Conservation (phyloP, 176 grass and related monocot species). For the Bonia amplexicaulis region DNA sequence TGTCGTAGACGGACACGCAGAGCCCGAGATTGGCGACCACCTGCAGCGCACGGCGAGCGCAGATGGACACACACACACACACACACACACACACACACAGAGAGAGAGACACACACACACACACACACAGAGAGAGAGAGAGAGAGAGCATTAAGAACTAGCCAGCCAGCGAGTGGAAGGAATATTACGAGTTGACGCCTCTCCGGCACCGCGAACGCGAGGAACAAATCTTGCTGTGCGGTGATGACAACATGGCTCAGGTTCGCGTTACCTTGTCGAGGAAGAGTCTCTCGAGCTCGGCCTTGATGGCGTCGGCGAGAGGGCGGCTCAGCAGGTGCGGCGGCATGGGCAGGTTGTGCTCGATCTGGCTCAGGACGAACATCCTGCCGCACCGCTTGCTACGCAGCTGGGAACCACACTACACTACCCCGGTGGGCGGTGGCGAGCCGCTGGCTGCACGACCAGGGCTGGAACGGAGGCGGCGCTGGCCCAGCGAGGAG, state of each 20-base stretch:
- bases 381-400: constrained; percentile 16
- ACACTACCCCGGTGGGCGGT: background rate
- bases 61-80: background rate
- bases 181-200: background rate
- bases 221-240: background rate
- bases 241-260: too few relatives aligned
- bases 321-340: constrained; percentile 65
- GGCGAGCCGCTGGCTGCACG: background rate
- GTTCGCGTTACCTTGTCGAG: constrained; percentile 60
- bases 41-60: constrained; percentile 14
- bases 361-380: constrained; percentile 71
- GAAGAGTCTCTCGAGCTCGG: constrained; percentile 73
- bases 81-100: too few relatives aligned
- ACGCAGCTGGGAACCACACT: background rate
- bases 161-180: background rate
- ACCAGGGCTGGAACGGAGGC: background rate
- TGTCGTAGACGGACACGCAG: constrained; percentile 77
- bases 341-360: constrained; percentile 75
- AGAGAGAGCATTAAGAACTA: background rate
- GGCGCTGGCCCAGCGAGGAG: background rate
- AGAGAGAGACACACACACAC: background rate
- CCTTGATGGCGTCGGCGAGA: constrained; percentile 59
- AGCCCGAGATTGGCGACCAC: constrained; percentile 75
- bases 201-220: too few relatives aligned
- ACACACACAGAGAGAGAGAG: too few relatives aligned